Evolutionary conservation across 2,329 filamentous ascomycete species (phyloP), one percentile per base, ranked within the genome.

Genomic region (Aspergillus sp.): DNA sequence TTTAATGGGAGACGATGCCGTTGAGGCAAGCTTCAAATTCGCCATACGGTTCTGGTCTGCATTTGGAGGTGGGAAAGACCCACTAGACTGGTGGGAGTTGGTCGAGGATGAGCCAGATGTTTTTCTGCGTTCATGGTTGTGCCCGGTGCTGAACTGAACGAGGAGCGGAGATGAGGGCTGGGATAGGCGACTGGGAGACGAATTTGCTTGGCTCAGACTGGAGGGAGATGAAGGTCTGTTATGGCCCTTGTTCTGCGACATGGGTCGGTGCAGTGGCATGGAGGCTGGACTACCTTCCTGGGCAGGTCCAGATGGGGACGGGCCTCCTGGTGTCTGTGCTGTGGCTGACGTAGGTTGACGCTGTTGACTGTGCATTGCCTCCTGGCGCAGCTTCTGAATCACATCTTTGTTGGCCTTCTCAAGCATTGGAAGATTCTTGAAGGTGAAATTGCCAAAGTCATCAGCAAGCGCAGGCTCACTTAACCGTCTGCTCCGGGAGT

Each of bases 351-450:
- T 44, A 8, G 58, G 44, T 34, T 62, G 57, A 43, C 76, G 74
- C 39, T 69, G 69, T 46, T 78, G 75, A 22, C 71, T 69, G 48
- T 80, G 86, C 64, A 95, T 72, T 3, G 91, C 88, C 58, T 96
- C 88, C 14, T 88, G 86, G 8, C 88, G 80, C 36, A 98, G 69
- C 57, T 96, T 96, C 50, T 96, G 88, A 19, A 98, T 94, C 17
- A 96, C 86, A 50, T 98, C 91, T 56, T 98, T 98, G 62, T 98
- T 98, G 34, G 91, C 91, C 59, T 95, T 96, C 51, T 96, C 91
- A 12, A 98, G 70, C 13, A 96, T 89, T 0, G 89, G 88, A 30
- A 98, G 66, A 49, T 98, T 98, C 65, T 98, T 98, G 70, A 94
- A 98, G 24, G 86, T 78, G 60, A 98, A 98, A 41, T 78, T 86